A percentile compares a stretch with the other conserved stretches of the same genome.
These are phyloP conservation scores for Apiospora koreana DNA, from an alignment of 2,329 filamentous ascomycete species.

Conservation along the genomic window DNA sequence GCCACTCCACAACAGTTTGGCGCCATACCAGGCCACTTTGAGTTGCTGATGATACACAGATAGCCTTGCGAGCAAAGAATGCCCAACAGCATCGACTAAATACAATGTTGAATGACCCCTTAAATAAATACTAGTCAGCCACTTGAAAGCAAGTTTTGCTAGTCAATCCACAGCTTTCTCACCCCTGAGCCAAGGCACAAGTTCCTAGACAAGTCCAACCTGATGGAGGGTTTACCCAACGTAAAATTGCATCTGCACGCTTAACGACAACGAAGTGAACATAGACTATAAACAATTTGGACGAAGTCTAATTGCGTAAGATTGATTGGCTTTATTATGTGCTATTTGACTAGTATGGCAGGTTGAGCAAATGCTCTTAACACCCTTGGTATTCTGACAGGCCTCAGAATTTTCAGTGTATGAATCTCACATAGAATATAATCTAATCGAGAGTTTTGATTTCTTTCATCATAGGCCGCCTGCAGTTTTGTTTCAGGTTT, in stretches of 20 bases:
- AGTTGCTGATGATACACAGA: too few species aligned
- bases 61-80: too few species aligned
- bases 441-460: slow-evolving; percentile 16
- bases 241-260: too few species aligned
- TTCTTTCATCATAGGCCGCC: slow-evolving; percentile 17
- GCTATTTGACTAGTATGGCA: not conserved
- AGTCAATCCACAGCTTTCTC: not conserved
- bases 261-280: too few species aligned
- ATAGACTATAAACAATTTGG: too few species aligned
- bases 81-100: too few species aligned
- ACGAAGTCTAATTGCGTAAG: not conserved
- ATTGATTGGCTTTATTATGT: not conserved
- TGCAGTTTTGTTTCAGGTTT: not conserved
- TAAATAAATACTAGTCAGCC: not conserved
- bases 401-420: slow-evolving; percentile 22
- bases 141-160: not conserved
- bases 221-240: too few species aligned
- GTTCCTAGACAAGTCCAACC: not conserved
- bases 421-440: slow-evolving; percentile 16
- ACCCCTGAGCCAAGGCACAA: not conserved
- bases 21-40: too few species aligned
- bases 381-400: not conserved
- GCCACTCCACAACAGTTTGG: too few species aligned
- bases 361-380: not conserved
- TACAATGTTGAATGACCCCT: too few species aligned